Evolutionary conservation across 352 stramenopile genomes (phyloP).

Genomic region (Phytophthora macrochlamydospora): DNA sequence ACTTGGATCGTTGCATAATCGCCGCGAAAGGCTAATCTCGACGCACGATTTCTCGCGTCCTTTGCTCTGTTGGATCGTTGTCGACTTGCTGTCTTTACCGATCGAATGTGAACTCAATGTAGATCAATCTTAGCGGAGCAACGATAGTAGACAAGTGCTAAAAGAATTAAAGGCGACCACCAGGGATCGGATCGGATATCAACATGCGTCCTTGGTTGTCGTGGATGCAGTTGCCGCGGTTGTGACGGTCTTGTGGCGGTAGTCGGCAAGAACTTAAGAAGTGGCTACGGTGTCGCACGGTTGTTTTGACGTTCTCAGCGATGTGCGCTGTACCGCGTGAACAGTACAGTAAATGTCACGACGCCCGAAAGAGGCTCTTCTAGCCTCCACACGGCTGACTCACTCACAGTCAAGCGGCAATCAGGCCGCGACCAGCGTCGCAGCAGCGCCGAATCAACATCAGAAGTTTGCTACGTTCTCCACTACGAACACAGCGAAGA

Average conservation of each 20-base stretch:
- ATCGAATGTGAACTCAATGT: neutral
- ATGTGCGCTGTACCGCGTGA: neutral
- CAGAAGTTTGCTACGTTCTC: neutral
- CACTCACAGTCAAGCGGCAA: neutral
- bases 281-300: neutral
- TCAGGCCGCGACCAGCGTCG: neutral
- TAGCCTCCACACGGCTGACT: neutral
- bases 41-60: conserved; percentile 18
- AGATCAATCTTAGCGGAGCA: no score
- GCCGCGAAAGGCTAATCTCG: conserved; percentile 26
- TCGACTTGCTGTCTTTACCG: neutral
- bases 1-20: conserved; percentile 24
- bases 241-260: neutral
- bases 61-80: conserved; percentile 21
- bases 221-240: neutral
- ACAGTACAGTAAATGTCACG: neutral
- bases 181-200: neutral
- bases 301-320: neutral
- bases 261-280: neutral
- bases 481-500: no score
- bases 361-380: neutral
- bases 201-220: neutral
- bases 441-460: neutral
- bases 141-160: no score
- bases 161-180: neutral